These are phyloP conservation scores for Cladophialophora carrionii DNA, from an alignment of 2,329 filamentous ascomycete species.

Conservation along the genomic window DNA sequence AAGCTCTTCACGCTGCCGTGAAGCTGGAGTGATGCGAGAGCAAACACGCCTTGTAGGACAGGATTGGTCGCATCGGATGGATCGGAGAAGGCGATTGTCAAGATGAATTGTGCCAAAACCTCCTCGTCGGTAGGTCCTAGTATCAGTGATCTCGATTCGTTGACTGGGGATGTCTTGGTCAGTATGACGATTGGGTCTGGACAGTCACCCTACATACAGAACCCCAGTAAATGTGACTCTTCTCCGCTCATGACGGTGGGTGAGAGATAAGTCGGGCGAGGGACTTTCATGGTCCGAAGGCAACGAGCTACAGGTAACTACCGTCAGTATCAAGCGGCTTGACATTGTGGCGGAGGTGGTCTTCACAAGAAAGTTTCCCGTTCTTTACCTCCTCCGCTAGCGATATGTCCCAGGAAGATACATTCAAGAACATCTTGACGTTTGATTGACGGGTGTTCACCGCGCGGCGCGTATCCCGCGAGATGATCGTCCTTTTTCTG, in stretches of 20 bases:
- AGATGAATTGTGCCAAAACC: neutral
- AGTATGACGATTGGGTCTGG: neutral
- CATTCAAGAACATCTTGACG: neutral
- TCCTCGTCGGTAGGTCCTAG: neutral
- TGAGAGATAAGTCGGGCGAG: neutral
- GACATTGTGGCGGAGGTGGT: neutral
- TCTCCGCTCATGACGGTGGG: neutral
- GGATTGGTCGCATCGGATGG: neutral
- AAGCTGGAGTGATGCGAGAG: neutral
- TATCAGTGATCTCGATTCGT: neutral
- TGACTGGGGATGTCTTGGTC: neutral
- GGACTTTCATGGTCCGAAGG: neutral
- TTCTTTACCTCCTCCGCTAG: neutral
- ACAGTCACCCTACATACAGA: neutral
- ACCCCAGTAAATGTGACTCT: neutral
- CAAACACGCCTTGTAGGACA: neutral
- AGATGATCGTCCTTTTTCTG: conserved; percentile 25
- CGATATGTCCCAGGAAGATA: neutral
- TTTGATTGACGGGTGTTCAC: neutral
- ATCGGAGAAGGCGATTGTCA: neutral
- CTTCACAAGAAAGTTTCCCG: neutral
- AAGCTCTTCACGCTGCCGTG: neutral
- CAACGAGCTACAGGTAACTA: neutral
- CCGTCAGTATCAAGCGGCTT: neutral
- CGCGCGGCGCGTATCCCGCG: neutral